These are phyloP conservation scores for Cyclotella cryptica DNA, from an alignment of 108 stramenopile species.

Conservation along the genomic window DNA sequence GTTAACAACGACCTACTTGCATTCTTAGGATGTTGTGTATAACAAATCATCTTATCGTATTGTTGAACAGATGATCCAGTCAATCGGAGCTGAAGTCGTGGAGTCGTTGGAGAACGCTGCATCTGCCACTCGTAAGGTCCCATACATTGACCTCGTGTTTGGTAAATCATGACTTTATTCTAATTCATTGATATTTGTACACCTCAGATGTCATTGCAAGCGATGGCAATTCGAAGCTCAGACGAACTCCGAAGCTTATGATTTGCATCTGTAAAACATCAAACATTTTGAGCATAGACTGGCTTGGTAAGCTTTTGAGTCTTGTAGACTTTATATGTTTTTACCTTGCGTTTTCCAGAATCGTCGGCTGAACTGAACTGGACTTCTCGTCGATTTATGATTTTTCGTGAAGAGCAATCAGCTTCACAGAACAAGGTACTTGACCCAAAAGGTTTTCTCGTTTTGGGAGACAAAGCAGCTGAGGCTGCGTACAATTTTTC, in stretches of 20 bases:
- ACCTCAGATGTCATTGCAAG: conserved; percentile 56
- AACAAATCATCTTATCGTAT: background rate
- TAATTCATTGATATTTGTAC: background rate
- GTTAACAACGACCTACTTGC: background rate
- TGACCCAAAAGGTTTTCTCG: conserved; percentile 38
- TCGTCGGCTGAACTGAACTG: background rate
- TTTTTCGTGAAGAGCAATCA: conserved; percentile 32
- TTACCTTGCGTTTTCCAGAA: background rate
- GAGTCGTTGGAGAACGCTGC: conserved; percentile 60
- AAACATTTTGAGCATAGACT: conserved; percentile 62
- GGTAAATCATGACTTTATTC: background rate
- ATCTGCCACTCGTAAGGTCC: conserved; percentile 50
- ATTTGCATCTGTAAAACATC: conserved; percentile 57
- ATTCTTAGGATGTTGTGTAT: background rate
- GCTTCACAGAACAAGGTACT: conserved; percentile 39
- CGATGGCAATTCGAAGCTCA: conserved; percentile 44
- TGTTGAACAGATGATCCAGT: conserved; percentile 49
- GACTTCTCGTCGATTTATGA: background rate
- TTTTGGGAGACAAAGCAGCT: conserved; percentile 54
- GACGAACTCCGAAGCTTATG: conserved; percentile 78
- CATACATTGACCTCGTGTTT: background rate
- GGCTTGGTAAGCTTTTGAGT: conserved; percentile 44
- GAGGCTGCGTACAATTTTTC: conserved; percentile 62
- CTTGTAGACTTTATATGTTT: background rate
- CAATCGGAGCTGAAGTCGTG: conserved; percentile 59